Evolutionary conservation across 306 rosid genomes (phyloP), one percentile per base, ranked within the genome.

Genomic region (Senna siamea): DNA sequence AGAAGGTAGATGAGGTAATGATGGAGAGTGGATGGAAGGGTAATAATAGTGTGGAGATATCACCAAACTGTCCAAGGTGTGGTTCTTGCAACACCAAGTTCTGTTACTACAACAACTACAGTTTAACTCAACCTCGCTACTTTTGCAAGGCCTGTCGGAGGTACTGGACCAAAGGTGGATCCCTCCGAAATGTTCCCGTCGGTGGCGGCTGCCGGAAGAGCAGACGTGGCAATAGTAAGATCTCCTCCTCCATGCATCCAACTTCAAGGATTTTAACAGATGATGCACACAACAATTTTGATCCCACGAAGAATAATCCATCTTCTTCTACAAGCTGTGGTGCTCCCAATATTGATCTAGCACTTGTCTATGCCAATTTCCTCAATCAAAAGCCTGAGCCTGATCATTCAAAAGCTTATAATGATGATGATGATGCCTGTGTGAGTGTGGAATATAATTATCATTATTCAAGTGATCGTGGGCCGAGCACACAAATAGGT

Each of bases 101-200:
- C 43, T 91, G 97, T 64, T 91, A 91, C 81, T 87, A 91, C 91
- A 91, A 91, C 53, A 91, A 91, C 84, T 91, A 91, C 75, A 91
- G 93, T 80, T 83, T 89, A 48, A 87, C 97, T 14, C 95, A 91
- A 62, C 97, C 97, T 6, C 63, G 97, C 58, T 91, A 87, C 82
- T 91, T 91, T 69, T 91, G 97, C 86, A 91, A 87, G 58, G 88
- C 89, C 23, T 91, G 93, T 63, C 86, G 95, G 75, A 83, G 95
- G 70, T 91, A 87, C 65, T 89, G 95, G 95, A 91, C 97, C 22
- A 91, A 87, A 81, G 97, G 97, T 5, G 97, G 97, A 8, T 89
- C 97, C 20, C 88, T 91, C 62, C 72, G 95, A 6, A 84, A 91
- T 35, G 93, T 91, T 1, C 97, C 97, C 0, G 85, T 89, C 0